Evolutionary conservation across 2,329 filamentous ascomycete species (phyloP).

Genomic region (Scopulariopsis brevicaulis): DNA sequence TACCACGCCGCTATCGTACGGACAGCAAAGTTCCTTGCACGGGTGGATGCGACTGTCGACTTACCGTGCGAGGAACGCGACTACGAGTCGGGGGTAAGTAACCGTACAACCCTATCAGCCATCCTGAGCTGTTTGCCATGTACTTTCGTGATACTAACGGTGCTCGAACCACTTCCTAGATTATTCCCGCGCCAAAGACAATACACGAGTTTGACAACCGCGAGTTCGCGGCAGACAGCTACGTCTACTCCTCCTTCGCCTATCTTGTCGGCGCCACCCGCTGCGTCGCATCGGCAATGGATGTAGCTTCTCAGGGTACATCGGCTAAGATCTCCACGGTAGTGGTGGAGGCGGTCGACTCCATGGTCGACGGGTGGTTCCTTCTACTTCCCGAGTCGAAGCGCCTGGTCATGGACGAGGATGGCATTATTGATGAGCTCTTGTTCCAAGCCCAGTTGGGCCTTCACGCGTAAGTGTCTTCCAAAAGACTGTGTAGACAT

Average conservation of each 20-base stretch:
- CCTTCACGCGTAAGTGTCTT: slow-evolving; percentile 12
- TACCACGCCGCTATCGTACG: slow-evolving; percentile 20
- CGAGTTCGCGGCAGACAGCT: slow-evolving; percentile 42
- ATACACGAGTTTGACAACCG: slow-evolving; percentile 51
- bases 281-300: slow-evolving; percentile 14
- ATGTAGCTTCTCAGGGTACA: slow-evolving; percentile 12
- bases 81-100: slow-evolving; percentile 28
- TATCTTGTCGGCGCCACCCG: slow-evolving; percentile 56
- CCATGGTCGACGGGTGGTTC: slow-evolving; percentile 23
- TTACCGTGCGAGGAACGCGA: slow-evolving; percentile 55
- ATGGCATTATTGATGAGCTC: slow-evolving; percentile 17
- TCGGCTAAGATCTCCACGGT: slow-evolving; percentile 9
- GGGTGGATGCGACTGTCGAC: slow-evolving; percentile 38
- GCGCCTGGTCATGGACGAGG: slow-evolving; percentile 17
- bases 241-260: slow-evolving; percentile 51
- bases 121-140: neutral
- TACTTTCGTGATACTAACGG: neutral
- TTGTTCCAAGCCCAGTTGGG: slow-evolving; percentile 16
- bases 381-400: slow-evolving; percentile 21
- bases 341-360: slow-evolving; percentile 21
- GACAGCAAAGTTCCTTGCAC: slow-evolving; percentile 13
- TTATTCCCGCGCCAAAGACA: slow-evolving; percentile 28
- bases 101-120: slow-evolving; percentile 8
- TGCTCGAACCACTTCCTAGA: slow-evolving; percentile 14
- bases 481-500: neutral